Conservation (phyloP, 805 yeast genomes). For the Yueomyces sinensis region DNA sequence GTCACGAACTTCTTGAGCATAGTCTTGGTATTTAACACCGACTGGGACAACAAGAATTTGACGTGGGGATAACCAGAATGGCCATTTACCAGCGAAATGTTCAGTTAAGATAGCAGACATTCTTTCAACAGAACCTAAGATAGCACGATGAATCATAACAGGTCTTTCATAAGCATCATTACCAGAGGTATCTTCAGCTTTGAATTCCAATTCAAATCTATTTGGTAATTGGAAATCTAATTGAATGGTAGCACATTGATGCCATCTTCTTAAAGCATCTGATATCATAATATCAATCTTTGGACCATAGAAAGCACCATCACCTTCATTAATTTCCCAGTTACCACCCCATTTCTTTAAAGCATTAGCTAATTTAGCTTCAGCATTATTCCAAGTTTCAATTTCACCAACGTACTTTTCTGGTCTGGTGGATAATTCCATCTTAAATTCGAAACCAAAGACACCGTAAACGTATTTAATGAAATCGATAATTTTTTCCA, state of each 20-base stretch:
- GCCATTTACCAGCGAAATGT: conserved; percentile 99
- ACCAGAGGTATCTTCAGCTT: conserved; percentile 47
- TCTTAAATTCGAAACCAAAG: conserved; percentile 88
- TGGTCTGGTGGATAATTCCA: conserved; percentile 96
- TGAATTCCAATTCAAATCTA: conserved; percentile 83
- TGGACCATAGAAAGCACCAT: conserved; percentile 94
- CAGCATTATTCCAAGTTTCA: conserved; percentile 91
- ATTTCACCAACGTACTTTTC: conserved; percentile 91
- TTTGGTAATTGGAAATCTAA: conserved; percentile 96
- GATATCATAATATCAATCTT: conserved; percentile 93
- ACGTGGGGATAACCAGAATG: conserved; percentile 99
- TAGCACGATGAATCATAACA: conserved; percentile 99
- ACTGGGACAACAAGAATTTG: conserved; percentile 94
- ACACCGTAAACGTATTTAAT: conserved; percentile 75
- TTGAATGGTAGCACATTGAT: conserved; percentile 98
- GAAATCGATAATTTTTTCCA: conserved; percentile 68
- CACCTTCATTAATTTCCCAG: conserved; percentile 95
- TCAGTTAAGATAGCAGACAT: conserved; percentile 98
- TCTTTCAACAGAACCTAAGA: conserved; percentile 96
- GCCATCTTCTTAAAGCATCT: conserved; percentile 93
- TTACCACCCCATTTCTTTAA: conserved; percentile 74
- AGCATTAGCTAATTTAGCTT: conserved; percentile 68
- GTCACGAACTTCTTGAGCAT: conserved; percentile 73
- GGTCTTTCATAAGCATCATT: conserved; percentile 64
- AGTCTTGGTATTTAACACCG: conserved; percentile 83